Base-by-base conservation (phyloP, 208 protist genomes). In the Trypanosoma lewisi region DNA sequence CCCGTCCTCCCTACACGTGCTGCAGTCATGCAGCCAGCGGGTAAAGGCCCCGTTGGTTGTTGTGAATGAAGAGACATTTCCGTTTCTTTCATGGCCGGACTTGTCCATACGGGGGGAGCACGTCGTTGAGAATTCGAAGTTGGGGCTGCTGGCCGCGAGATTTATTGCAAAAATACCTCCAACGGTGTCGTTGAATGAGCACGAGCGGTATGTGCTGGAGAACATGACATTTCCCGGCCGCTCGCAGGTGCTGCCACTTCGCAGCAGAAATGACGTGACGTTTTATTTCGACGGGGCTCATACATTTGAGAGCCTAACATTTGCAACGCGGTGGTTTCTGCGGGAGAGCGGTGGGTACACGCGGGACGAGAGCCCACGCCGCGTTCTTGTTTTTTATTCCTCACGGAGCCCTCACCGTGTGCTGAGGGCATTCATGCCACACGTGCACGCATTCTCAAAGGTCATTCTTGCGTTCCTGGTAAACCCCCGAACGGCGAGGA, bases 221-320 rank as follows among this genome's bases (percentile, higher is more conserved):
- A 73, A 33, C 5, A 88, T 84, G 76, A 91, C 79, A 2, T 85
- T 83, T 64, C 63, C 85, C 0, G 91, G 87, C 9, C 83, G 91
- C 39, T 96, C 87, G 16, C 91, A 94, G 62, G 49, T 96, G 2
- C 41, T 81, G 11, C 63, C 69, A 0, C 39, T 91, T 30, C 33
- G 28, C 23, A 51, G 23, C 61, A 77, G 80, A 28, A 41, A 39
- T 2, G 69, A 82, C 55, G 71, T 63, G 23, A 89, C 80, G 0
- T 59, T 93, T 9, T 93, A 91, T 64, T 63, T 96, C 9, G 91
- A 96, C 62, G 88, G 91, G n/a, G 91, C 91, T 1, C 91, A 96
- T 70, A 96, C 91, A 0, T 66, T 67, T 31, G 88, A 95, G 77
- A 96, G 91, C 58, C 54, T 96, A 16, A 17, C 37, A 4, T 37